Base-by-base conservation (phyloP, 176 grass and related monocot genomes). In the Carex pumila region DNA sequence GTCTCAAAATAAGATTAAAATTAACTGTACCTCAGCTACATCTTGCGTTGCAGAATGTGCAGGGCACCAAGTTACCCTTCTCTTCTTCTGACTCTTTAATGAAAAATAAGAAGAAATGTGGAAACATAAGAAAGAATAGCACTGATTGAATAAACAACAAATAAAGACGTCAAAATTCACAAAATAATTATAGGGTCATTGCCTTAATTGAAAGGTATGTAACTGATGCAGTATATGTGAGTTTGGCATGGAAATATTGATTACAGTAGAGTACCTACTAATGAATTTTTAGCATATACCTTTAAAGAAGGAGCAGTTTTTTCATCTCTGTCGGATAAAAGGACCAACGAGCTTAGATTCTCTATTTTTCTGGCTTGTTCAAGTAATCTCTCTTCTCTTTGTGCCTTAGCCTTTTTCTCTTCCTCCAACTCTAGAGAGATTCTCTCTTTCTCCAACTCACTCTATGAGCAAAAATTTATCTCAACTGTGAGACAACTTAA, bases 381-480 rank as follows among this genome's bases (percentile, higher is more conserved):
- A 81, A 90, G 69, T 81, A 97, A 91, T 73, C 92, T 87, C 61
- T 82, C 91, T 39, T 97, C 94, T n/a, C 90, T 87, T 36, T 94
- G 89, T 78, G 91, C 95, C 89, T 94, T 98, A 64, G 90, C 90
- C 90, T 89, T 94, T 82, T 92, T 98, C 87, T 94, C 95, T 85
- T 94, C 95, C 71, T 98, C 92, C 89, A 98, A 79, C 84, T 94
- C 95, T 76, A 98, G 89, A 61, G 87, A 72, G 72, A 98, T 98
- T 84, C 92, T 94, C 83, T 98, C 95, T 67, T 98, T 98, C 84
- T 98, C 95, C 19, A 94, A 72, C 90, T 98, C 95, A 86, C 92
- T 98, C 95, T 98, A 85, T 39, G 79, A 84, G 84, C 29, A 7
- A 80, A 34, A 54, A 54, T 30, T 53, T 30, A 54, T 30, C 55